These are phyloP conservation scores for Drechslera avenae DNA, from an alignment of 2,329 filamentous ascomycete genomes.

Conservation along the genomic window DNA sequence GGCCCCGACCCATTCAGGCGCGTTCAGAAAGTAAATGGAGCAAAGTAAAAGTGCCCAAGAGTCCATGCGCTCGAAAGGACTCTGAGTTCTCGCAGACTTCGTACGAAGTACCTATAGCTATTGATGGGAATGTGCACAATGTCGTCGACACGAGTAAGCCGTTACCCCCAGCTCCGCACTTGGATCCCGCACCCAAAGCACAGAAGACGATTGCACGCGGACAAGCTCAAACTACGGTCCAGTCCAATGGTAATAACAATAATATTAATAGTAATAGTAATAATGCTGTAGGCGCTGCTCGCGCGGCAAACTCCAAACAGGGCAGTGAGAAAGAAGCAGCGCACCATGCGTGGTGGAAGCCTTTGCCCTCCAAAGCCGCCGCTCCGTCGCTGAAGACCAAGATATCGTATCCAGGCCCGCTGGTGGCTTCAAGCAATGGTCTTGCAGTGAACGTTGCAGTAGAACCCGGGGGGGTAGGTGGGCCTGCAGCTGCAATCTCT, in stretches of 20 bases:
- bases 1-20: neutral
- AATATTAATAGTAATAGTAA: no score
- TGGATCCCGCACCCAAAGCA: slow-evolving; percentile 1
- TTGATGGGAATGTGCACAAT: slow-evolving; percentile 3
- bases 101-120: slow-evolving; percentile 15
- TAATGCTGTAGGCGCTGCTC: neutral
- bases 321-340: neutral
- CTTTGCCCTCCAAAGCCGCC: slow-evolving; percentile 5
- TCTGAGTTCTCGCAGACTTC: slow-evolving; percentile 14
- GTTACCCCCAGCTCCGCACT: slow-evolving; percentile 18
- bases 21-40: neutral
- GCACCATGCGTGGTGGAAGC: slow-evolving; percentile 8
- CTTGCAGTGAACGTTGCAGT: slow-evolving; percentile 19
- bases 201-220: neutral
- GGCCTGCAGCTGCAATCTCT: slow-evolving; percentile 16
- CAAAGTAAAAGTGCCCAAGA: neutral
- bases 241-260: neutral
- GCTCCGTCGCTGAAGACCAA: slow-evolving; percentile 24
- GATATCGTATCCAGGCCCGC: slow-evolving; percentile 29
- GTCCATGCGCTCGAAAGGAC: neutral
- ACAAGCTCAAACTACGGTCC: neutral
- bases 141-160: slow-evolving; percentile 18
- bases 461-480: slow-evolving; percentile 21
- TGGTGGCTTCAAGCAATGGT: slow-evolving; percentile 10
- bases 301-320: neutral